Conservation (phyloP, 2,329 filamentous ascomycete genomes). For the Paecilomyces formosus region DNA sequence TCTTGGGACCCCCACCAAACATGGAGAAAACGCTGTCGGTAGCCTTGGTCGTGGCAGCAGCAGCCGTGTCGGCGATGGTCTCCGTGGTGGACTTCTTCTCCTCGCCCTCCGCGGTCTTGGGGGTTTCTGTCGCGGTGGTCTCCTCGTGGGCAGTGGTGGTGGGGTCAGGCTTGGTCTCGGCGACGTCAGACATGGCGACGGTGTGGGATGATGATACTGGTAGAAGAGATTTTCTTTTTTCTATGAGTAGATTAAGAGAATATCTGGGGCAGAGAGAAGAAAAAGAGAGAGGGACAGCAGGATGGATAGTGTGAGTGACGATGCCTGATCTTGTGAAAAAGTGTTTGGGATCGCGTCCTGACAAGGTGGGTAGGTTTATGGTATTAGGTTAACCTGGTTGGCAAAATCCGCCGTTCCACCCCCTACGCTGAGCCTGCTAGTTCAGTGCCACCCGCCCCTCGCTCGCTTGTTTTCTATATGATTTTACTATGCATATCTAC, state of each 20-base stretch:
- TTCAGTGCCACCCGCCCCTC: conserved; percentile 12
- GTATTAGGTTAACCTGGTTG: conserved; percentile 10
- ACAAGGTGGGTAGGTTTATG: conserved; percentile 17
- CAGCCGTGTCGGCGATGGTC: conserved; percentile 24
- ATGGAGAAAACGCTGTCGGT: conserved; percentile 77
- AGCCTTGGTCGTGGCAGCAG: conserved; percentile 33
- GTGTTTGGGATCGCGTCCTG: not conserved
- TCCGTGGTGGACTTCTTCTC: conserved; percentile 20
- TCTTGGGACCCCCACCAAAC: conserved; percentile 97
- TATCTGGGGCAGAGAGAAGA: not conserved
- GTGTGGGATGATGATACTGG: not conserved
- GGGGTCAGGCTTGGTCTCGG: conserved; percentile 38
- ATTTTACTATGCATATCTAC: not conserved
- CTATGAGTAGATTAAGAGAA: conserved; percentile 2
- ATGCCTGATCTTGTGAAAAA: not conserved
- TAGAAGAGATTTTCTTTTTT: not conserved
- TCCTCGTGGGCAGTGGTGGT: conserved; percentile 29
- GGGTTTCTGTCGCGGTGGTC: conserved; percentile 20
- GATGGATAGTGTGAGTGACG: not conserved
- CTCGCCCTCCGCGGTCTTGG: conserved; percentile 20
- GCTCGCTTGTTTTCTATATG: not conserved
- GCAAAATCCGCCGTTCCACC: conserved; percentile 7
- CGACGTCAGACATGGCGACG: conserved; percentile 34
- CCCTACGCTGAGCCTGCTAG: conserved; percentile 5
- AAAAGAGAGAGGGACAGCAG: not conserved